Evolutionary conservation across 345 rosid species (phyloP), one percentile per base, ranked within the genome.

Genomic region (Pistacia vera): DNA sequence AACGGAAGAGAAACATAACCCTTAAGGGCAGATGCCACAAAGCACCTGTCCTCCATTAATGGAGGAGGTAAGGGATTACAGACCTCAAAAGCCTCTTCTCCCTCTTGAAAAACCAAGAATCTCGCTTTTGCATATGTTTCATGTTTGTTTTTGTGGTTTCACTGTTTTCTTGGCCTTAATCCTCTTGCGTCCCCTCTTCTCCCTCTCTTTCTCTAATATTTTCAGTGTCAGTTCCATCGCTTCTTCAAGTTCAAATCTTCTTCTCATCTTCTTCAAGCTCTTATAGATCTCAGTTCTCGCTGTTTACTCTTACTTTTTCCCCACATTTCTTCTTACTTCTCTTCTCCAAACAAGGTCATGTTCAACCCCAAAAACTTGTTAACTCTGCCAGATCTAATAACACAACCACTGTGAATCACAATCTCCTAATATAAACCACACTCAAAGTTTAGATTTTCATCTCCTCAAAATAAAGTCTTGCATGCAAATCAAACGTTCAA

Each of bases 121-220:
- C 78, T 86, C 5, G 82, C 88, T 63, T 87, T 90, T 55, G 91
- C 85, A 4, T 90, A 92, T 73, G 84, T 10, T 88, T 90, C 88
- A 78, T 85, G 83, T 82, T 88, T 72, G 87, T 88, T 35, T 90
- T 93, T 69, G 89, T 48, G 88, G 74, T 67, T 88, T 93, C 74
- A 89, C 97, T 63, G 80, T 84, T 63, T 88, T 92, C 82, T 71
- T 96, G 62, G 90, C 92, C 59, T 96, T 25, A 81, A 57, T 63
- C 97, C 68, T 89, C 97, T 78, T 72, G n/a, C 92, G 0, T 82
- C 83, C 75, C 87, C 1, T 84, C 88, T 59, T 77, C 73, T 84
- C 87, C 0, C 84, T 88, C 60, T 77, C 89, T 77, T 85, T 90
- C 68, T 59, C 85, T 79, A 84, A 79, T 80, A 82, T 88, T 63